phyloP scores from a whole-genome alignment of 176 grass and related monocot genomes.

The Phyllostachys edulis region DNA sequence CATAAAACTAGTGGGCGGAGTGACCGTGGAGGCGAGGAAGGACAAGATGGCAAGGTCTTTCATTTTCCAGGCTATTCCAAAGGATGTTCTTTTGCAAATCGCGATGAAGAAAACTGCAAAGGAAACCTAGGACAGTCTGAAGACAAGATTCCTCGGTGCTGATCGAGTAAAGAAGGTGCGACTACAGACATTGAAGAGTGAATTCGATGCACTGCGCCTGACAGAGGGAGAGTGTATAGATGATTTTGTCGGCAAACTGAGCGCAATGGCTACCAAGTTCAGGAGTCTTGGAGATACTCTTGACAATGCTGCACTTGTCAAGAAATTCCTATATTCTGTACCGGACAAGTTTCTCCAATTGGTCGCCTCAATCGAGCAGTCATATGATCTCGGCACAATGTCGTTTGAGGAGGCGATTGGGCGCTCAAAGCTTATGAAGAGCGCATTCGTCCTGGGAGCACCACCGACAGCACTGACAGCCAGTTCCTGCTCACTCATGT shows the following conservation, averaged over 20 bases:
- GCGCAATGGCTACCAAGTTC: fast-evolving
- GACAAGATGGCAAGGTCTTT: no score
- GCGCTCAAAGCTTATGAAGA: no score
- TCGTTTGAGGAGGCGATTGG: no score
- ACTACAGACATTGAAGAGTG: fast-evolving
- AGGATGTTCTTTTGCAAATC: no score
- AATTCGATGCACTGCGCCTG: no score
- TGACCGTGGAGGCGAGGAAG: no score
- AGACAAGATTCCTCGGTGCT: fast-evolving
- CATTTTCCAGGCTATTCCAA: fast-evolving
- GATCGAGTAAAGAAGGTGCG: no score
- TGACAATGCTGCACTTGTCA: no score
- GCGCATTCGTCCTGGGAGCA: no score
- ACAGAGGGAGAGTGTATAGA: fast-evolving
- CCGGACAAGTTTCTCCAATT: fast-evolving
- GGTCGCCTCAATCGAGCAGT: fast-evolving
- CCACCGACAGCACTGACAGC: no score
- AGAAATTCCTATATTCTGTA: fast-evolving
- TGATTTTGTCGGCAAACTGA: fast-evolving
- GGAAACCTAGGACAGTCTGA: fast-evolving
- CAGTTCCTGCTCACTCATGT: no score
- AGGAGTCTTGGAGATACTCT: fast-evolving
- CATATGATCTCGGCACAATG: fast-evolving
- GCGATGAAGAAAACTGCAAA: no score
- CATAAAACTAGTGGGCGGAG: fast-evolving